Evolutionary conservation across 257 asterid species (phyloP), one percentile per base, ranked within the genome.

Genomic region (Pogostemon cablin): DNA sequence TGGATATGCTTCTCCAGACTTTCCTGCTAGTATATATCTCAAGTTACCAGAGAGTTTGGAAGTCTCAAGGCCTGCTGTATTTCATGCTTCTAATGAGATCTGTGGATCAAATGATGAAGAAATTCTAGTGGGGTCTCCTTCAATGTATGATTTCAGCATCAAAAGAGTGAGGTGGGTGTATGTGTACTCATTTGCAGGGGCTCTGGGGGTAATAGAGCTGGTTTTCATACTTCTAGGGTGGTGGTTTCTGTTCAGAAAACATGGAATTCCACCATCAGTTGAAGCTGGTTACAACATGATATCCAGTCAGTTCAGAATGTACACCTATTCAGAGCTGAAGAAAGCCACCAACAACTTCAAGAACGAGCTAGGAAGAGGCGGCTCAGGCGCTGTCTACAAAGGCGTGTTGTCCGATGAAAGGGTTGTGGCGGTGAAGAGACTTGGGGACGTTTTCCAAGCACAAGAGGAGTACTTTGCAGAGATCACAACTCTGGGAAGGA

Each of bases 401-500:
- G 91, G 95, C 11, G 53, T 77, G 8, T 47, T 88, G 9, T 67
- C 87, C 4, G 81, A 83, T 17, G 84, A 76, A 0, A 67, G 85
- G 7, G 75, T 62, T n/a, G 90, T 86, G 48, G 88, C 91, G 0
- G 89, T 84, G 55, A 86, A 86, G 83, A 77, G 84, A 42, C 65
- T 88, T 3, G 83, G 85, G 2, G 81, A 78, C 17, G 65, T 62
- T 8, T 69, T 62, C 46, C 80, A 78, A 61, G 77, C 78, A 0
- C 78, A 81, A 38, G 84, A 82, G 0, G 90, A 88, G 69, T 86
- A 75, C 49, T 77, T 76, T 32, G 88, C 95, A 1, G 92, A 88
- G 65, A 85, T 88, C 20, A 70, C 81, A 17, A 77, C 77, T 0
- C 75, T 86, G 1, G 88, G 87, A 20, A 79, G 71, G 63, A 88